Evolutionary conservation across 2,329 filamentous ascomycete species (phyloP).

Genomic region (Polychaeton citri): DNA sequence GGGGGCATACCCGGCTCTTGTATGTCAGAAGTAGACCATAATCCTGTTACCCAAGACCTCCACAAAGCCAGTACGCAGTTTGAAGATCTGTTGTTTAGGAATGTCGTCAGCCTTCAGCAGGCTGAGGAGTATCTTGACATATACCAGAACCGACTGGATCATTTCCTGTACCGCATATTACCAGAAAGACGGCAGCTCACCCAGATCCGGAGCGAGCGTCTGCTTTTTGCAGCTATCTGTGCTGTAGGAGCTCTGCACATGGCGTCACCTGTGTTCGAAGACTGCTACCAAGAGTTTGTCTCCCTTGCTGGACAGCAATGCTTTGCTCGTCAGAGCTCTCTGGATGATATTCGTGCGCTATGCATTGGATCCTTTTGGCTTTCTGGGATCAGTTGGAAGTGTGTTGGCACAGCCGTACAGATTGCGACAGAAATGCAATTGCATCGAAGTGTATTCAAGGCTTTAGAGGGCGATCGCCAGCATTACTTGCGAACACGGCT

Average conservation of each 20-base stretch:
- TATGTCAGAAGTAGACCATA: slow-evolving; percentile 15
- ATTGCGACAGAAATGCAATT: slow-evolving; percentile 32
- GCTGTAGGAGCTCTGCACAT: slow-evolving; percentile 21
- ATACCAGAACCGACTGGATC: slow-evolving; percentile 21
- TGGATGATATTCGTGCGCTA: slow-evolving; percentile 37
- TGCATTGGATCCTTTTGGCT: slow-evolving; percentile 51
- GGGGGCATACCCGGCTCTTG: slow-evolving; percentile 21
- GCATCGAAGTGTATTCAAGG: slow-evolving; percentile 5
- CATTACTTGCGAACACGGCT: slow-evolving; percentile 27
- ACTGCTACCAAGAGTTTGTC: slow-evolving; percentile 19
- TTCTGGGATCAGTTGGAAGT: slow-evolving; percentile 48
- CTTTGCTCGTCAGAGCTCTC: slow-evolving; percentile 14
- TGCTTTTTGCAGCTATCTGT: slow-evolving; percentile 22
- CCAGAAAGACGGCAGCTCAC: slow-evolving; percentile 14
- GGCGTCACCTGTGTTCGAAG: slow-evolving; percentile 14
- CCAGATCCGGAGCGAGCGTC: slow-evolving; percentile 14
- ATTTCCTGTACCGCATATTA: slow-evolving; percentile 21
- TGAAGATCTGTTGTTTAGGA: slow-evolving; percentile 16
- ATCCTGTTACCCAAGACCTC: slow-evolving; percentile 12
- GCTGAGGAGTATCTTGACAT: slow-evolving; percentile 17
- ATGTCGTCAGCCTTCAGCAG: slow-evolving; percentile 14
- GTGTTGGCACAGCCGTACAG: slow-evolving; percentile 42
- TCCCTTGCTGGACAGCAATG: slow-evolving; percentile 13
- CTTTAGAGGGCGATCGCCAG: slow-evolving; percentile 1
- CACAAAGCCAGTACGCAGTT: slow-evolving; percentile 10